phyloP scores from a whole-genome alignment of 805 yeast genomes.

The Ogataea saltuana region DNA sequence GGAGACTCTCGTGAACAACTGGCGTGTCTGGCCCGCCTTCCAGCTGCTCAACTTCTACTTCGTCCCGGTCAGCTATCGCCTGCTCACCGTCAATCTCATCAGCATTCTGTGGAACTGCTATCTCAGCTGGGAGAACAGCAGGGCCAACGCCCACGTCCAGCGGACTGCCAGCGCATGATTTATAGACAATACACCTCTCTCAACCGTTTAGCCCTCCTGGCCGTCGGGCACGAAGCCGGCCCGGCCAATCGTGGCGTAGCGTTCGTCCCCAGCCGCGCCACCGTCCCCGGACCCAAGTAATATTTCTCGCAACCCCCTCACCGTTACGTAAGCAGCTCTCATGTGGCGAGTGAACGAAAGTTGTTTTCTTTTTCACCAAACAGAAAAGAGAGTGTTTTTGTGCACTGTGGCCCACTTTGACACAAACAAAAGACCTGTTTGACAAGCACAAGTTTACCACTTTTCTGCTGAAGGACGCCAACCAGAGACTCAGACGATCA shows the following conservation, averaged over 20 bases:
- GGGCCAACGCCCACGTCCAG: conserved; percentile 14
- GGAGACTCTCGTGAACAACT: conserved; percentile 71
- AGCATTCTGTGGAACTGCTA: conserved; percentile 85
- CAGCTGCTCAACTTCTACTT: conserved; percentile 76
- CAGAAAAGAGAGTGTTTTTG: background rate
- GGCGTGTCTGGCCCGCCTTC: conserved; percentile 89
- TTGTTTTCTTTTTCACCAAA: conserved; percentile 18
- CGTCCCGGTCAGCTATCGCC: conserved; percentile 69
- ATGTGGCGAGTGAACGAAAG: conserved; percentile 24
- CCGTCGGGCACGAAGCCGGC: no score
- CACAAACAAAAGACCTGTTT: background rate
- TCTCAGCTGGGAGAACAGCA: conserved; percentile 57
- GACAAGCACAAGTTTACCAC: no score
- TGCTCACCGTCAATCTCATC: conserved; percentile 67
- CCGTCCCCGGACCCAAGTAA: no score
- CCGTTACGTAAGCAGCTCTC: conserved; percentile 3
- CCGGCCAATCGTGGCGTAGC: no score
- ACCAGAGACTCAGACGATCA: no score
- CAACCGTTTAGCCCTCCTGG: no score
- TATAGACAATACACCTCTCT: no score
- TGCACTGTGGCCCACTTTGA: conserved; percentile 9
- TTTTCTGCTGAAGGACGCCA: no score
- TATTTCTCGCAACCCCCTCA: background rate
- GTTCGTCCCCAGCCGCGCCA: background rate
- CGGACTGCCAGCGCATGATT: background rate